Conservation (phyloP, 2,329 filamentous ascomycete species). For the Grosmannia clavigera region DNA sequence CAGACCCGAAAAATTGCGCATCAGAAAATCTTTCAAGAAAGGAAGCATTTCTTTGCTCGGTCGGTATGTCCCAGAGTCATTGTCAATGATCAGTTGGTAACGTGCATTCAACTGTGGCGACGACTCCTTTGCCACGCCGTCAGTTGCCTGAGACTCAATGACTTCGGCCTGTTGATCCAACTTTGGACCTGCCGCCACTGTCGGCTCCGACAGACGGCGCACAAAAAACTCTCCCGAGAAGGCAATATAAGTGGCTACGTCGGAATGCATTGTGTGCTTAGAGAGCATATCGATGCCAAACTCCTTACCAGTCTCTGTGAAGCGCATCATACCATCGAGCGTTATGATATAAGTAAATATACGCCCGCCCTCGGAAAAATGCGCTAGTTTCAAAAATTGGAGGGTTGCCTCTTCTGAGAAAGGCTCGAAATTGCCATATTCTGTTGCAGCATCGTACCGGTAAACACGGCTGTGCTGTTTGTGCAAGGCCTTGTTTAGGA, state of each 20-base stretch:
- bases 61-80: slow-evolving; percentile 87
- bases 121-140: slow-evolving; percentile 23
- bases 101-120: slow-evolving; percentile 35
- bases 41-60: slow-evolving; percentile 70
- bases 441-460: slow-evolving; percentile 68
- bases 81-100: slow-evolving; percentile 89
- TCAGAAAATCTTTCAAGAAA: slow-evolving; percentile 56
- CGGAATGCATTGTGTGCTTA: slow-evolving; percentile 95
- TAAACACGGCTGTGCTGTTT: slow-evolving; percentile 85
- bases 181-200: neutral
- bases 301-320: slow-evolving; percentile 91
- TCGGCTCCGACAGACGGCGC: slow-evolving; percentile 32
- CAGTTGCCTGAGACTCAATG: slow-evolving; percentile 22
- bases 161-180: neutral
- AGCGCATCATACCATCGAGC: slow-evolving; percentile 73
- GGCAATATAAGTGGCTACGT: slow-evolving; percentile 83
- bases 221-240: slow-evolving; percentile 92
- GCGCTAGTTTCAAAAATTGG: slow-evolving; percentile 74
- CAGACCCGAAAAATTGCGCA: slow-evolving; percentile 63
- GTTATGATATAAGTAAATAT: slow-evolving; percentile 90
- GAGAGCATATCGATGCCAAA: slow-evolving; percentile 87
- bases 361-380: slow-evolving; percentile 74
- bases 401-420: slow-evolving; percentile 60
- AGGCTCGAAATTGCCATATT: slow-evolving; percentile 54
- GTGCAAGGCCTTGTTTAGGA: slow-evolving; percentile 76